Conservation (phyloP, 495 filamentous ascomycete genomes). For the Tuber magnatum region DNA sequence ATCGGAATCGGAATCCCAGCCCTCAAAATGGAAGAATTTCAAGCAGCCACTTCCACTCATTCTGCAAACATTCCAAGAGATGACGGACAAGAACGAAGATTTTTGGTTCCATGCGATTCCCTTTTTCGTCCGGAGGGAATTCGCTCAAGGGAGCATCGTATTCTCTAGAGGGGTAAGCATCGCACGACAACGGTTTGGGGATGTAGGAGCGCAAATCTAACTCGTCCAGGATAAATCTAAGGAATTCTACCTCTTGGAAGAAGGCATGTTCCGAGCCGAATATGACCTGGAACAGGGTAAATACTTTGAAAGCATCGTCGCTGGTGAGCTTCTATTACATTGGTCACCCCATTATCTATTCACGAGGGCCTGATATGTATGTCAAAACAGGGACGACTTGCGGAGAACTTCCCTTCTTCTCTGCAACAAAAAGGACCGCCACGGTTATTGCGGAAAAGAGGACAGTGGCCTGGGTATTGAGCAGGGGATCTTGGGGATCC, state of each 20-base stretch:
- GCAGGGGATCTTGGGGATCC: slow-evolving; percentile 58
- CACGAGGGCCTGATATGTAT: neutral
- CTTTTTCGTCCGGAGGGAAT: slow-evolving; percentile 64
- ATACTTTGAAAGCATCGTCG: slow-evolving; percentile 84
- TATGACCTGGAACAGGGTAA: slow-evolving; percentile 84
- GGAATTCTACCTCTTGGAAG: slow-evolving; percentile 86
- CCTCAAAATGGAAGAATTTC: slow-evolving; percentile 68
- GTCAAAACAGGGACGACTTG: slow-evolving; percentile 63
- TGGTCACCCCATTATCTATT: neutral
- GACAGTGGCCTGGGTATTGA: slow-evolving; percentile 75
- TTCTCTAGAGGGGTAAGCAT: slow-evolving; percentile 61
- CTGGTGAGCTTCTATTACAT: slow-evolving; percentile 43
- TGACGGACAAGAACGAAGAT: slow-evolving; percentile 77
- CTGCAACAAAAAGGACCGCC: slow-evolving; percentile 74
- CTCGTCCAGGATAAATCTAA: slow-evolving; percentile 41
- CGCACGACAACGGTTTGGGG: neutral
- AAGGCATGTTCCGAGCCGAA: slow-evolving; percentile 77
- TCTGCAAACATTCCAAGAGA: slow-evolving; percentile 81
- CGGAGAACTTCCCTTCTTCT: slow-evolving; percentile 93
- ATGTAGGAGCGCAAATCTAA: slow-evolving; percentile 33
- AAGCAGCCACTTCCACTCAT: slow-evolving; percentile 84
- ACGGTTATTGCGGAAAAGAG: slow-evolving; percentile 76
- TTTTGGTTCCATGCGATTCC: slow-evolving; percentile 78
- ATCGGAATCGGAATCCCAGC: slow-evolving; percentile 49
- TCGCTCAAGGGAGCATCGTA: slow-evolving; percentile 60